Base-by-base conservation (phyloP, 495 filamentous ascomycete species). In the Amorphotheca resinae region DNA sequence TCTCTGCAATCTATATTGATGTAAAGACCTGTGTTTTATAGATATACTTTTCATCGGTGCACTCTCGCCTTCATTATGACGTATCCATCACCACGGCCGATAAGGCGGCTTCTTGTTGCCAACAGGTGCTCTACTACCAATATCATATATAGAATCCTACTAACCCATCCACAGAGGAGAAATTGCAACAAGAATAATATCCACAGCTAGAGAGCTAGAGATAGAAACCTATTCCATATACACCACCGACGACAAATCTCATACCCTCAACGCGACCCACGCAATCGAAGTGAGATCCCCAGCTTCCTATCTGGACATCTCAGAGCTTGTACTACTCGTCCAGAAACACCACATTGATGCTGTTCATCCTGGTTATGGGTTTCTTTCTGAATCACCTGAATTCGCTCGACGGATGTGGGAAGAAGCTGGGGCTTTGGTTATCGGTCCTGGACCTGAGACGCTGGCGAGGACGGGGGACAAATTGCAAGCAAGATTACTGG, bases 341-440 rank as follows among this genome's bases (percentile, higher is more conserved):
- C 64, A 66, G 43, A 59, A 69, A 33, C 55, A 77, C 50, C 50
- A 48, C 0, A 70, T 77, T n/a, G 69, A 79, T 44, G 59, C 71
- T 9, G 60, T 79, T 3, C 74, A 78, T 51, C 74, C 76, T 0
- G 76, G 76, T 0, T 80, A 80, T 59, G 76, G 76, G 8, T 80
- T 79, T 42, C 60, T 80, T 2, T 74, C 72, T 20, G 76, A 80
- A 51, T 74, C 65, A 40, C 55, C 68, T 11, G 70, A 72, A 2
- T 74, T 80, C 44, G 61, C 72, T 0, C 46, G 46, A 12, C 62
- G 65, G 15, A 70, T 75, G 66, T 69, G 62, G 58, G 55, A 69
- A 8, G 66, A 73, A 48, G 66, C 62, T 11, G 59, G 64, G 1
- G 53, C 64, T 12, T 46, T 63, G 1, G 70, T 78, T 3, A 64